Conservation (phyloP, 257 asterid species). For the Hygrophila difformis region DNA sequence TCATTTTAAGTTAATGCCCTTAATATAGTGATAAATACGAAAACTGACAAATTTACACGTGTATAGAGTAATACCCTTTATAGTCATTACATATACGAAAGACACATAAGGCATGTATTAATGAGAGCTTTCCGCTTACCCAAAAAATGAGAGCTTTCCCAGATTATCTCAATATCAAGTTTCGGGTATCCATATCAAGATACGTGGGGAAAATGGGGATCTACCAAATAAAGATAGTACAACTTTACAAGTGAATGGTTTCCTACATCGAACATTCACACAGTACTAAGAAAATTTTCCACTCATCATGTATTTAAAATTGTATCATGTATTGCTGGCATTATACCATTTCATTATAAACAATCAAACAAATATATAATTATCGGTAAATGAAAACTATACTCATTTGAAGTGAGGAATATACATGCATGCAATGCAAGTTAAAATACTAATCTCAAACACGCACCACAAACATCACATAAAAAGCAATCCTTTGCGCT, state of each 20-base stretch:
- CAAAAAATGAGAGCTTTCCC: neutral
- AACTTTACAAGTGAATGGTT: conserved; percentile 1
- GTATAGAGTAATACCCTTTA: too few species aligned
- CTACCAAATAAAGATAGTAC: neutral
- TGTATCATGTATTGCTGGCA: neutral
- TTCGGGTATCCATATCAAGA: too few species aligned
- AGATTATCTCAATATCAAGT: conserved; percentile 4
- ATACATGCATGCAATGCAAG: conserved; percentile 18
- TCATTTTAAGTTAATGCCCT: too few species aligned
- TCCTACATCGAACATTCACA: conserved; percentile 11
- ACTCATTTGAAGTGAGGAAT: conserved; percentile 13
- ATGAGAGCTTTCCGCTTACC: too few species aligned
- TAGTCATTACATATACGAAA: too few species aligned
- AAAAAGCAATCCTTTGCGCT: conserved; percentile 11
- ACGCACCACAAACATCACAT: conserved; percentile 15
- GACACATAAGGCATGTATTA: too few species aligned
- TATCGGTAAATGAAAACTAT: conserved; percentile 2
- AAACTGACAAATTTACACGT: too few species aligned
- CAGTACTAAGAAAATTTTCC: neutral
- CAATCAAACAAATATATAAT: too few species aligned
- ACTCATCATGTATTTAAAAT: conserved; percentile 5
- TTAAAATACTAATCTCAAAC: too few species aligned
- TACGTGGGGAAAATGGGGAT: too few species aligned
- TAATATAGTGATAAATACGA: too few species aligned
- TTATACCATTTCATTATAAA: too few species aligned